These are phyloP conservation scores for Akanthomyces dipterigenus DNA, from an alignment of 2,329 filamentous ascomycete genomes.

Conservation along the genomic window DNA sequence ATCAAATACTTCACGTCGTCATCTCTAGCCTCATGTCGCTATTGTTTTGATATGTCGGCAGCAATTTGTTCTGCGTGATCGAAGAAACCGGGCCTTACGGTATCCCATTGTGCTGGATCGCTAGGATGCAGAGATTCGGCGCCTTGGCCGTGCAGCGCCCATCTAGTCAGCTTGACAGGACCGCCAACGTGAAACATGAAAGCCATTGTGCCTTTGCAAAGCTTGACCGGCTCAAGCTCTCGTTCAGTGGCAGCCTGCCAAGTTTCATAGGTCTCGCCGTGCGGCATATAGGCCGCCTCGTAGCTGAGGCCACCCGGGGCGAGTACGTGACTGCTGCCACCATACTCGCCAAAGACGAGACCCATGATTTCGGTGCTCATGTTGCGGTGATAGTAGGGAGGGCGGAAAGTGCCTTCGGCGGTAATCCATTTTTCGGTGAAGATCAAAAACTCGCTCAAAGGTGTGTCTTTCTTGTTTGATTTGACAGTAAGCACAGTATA, in stretches of 20 bases:
- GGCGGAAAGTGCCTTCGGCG: conserved; percentile 53
- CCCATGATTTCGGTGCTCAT: conserved; percentile 52
- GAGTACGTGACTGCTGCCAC: conserved; percentile 22
- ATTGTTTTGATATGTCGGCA: conserved; percentile 14
- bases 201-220: conserved; percentile 39
- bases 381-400: conserved; percentile 60
- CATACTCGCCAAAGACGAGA: conserved; percentile 34
- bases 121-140: conserved; percentile 16
- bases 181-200: conserved; percentile 38
- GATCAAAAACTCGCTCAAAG: conserved; percentile 57
- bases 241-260: conserved; percentile 21
- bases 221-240: conserved; percentile 34
- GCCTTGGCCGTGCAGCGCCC: conserved; percentile 19
- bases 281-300: conserved; percentile 29
- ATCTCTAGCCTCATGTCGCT: neutral
- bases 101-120: conserved; percentile 18
- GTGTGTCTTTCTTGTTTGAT: conserved; percentile 46
- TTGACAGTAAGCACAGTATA: conserved; percentile 59
- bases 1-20: neutral
- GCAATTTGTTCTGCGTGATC: conserved; percentile 21
- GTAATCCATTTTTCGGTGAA: conserved; percentile 63
- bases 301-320: conserved; percentile 26
- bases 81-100: conserved; percentile 21
- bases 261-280: conserved; percentile 27
- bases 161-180: conserved; percentile 20